Conservation (phyloP, 1,284 basidiomycete species). For the Grifola frondosa region DNA sequence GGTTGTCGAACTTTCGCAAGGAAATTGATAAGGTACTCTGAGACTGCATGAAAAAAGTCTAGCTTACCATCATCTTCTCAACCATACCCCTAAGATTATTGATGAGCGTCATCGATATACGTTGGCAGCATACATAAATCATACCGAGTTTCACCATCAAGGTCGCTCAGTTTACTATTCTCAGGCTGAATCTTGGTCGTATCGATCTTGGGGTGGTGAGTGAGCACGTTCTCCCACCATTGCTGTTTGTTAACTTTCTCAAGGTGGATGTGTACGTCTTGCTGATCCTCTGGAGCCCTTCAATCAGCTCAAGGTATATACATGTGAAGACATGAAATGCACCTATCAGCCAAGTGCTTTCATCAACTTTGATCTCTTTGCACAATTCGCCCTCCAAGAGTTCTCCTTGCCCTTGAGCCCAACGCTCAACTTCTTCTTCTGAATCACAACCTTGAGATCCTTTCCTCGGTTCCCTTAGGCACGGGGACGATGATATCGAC, state of each 20-base stretch:
- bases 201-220: slow-evolving; percentile 95
- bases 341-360: slow-evolving; percentile 97
- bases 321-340: slow-evolving; percentile 29
- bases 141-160: slow-evolving; percentile 90
- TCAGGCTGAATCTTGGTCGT: slow-evolving; percentile 95
- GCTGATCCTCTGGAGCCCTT: slow-evolving; percentile 72
- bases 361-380: slow-evolving; percentile 92
- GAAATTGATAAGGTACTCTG: slow-evolving; percentile 7
- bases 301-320: slow-evolving; percentile 1
- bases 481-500: slow-evolving; percentile 85
- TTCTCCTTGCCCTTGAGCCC: slow-evolving; percentile 84
- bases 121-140: slow-evolving; percentile 8
- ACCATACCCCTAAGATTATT: slow-evolving; percentile 91
- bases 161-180: slow-evolving; percentile 94
- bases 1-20: slow-evolving; percentile 90
- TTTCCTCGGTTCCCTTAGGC: slow-evolving; percentile 83
- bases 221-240: slow-evolving; percentile 98
- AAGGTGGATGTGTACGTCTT: slow-evolving; percentile 73
- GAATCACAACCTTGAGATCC: slow-evolving; percentile 75
- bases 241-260: slow-evolving; percentile 87
- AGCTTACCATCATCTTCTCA: slow-evolving; percentile 99
- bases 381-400: slow-evolving; percentile 89
- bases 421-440: slow-evolving; percentile 81
- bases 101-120: slow-evolving; percentile 8
- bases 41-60: slow-evolving; percentile 10